phyloP scores from a whole-genome alignment of 1,284 basidiomycete species.

The Pyrrhoderma lamaoense region DNA sequence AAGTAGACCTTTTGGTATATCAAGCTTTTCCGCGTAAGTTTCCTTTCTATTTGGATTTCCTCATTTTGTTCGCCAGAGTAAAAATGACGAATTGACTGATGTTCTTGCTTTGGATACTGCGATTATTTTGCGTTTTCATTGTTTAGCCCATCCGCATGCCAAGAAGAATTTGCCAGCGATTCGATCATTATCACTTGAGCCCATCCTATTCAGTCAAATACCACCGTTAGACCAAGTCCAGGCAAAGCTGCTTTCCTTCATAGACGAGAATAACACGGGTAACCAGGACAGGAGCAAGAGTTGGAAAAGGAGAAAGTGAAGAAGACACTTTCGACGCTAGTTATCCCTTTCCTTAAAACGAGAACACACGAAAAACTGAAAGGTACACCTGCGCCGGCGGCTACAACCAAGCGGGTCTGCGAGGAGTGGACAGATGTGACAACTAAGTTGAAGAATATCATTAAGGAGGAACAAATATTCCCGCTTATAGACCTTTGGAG shows the following conservation, averaged over 20 bases:
- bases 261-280: too few species aligned
- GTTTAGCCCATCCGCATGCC: conserved; percentile 70
- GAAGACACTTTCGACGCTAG: conserved; percentile 36
- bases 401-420: conserved; percentile 26
- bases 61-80: not conserved
- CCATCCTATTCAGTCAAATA: conserved; percentile 69
- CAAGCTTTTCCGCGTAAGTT: conserved; percentile 72
- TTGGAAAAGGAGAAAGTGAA: conserved; percentile 40
- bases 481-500: conserved; percentile 83
- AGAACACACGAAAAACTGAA: conserved; percentile 31
- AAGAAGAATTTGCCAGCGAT: conserved; percentile 54
- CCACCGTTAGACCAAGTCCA: conserved; percentile 63
- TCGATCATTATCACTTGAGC: conserved; percentile 58
- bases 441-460: conserved; percentile 34
- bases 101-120: too few species aligned
- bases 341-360: conserved; percentile 64
- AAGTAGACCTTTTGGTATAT: conserved; percentile 66
- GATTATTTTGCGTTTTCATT: not conserved
- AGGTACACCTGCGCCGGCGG: conserved; percentile 22
- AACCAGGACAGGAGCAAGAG: too few species aligned
- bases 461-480: conserved; percentile 61
- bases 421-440: conserved; percentile 44
- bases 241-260: conserved; percentile 56
- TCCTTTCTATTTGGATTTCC: not conserved
- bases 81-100: conserved; percentile 11